Evolutionary conservation across 192 early-diverging fungal species (phyloP), one percentile per base, ranked within the genome.

Genomic region (Chytriomyces confervae): DNA sequence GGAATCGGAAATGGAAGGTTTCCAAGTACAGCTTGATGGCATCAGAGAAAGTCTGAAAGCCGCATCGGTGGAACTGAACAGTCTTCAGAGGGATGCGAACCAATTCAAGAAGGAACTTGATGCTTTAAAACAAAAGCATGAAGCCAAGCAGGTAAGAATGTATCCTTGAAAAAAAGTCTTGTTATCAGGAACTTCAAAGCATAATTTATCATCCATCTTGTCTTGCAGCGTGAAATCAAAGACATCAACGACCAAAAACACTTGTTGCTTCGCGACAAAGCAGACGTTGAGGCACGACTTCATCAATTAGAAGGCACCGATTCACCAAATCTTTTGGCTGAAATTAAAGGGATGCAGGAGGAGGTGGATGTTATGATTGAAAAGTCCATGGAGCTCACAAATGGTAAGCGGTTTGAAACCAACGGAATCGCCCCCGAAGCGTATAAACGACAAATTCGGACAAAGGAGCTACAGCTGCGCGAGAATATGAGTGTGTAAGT

Each of bases 91-190:
- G 65, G 78, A 79, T 66, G 60, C 8, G 65, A 76, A 51, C 29
- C n/a, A 61, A 23, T 80, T 63, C 62, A 66, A 76, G 72, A 49
- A 66, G 51, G 53, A 80, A 18, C 60, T 82, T 20, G 77, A 79
- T 11, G 61, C 47, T 16, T 47, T 82, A 2, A 53, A 80, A 20
- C 20, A 27, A 27, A 29, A 82, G 45, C 47, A 65, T 53, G 64
- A 67, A 1, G 64, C 20, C 7, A 49, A 76, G 18, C 46, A 16
- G 57, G 72, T 74, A 36, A 29, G 72, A 62, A 5, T 57, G 13
- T 5, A 20, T 57, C 16, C 20, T 57, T 5, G 53, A 20, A 13
- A 36, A 36, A 20, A 13, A 36, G 4, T 57, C 20, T 57, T 20
- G 53, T 57, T 57, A 1, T 57, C 53, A 57, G 36, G 4, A 36